Evolutionary conservation across 208 protist genomes (phyloP), one percentile per base, ranked within the genome.

Genomic region (Crithidia sp.): DNA sequence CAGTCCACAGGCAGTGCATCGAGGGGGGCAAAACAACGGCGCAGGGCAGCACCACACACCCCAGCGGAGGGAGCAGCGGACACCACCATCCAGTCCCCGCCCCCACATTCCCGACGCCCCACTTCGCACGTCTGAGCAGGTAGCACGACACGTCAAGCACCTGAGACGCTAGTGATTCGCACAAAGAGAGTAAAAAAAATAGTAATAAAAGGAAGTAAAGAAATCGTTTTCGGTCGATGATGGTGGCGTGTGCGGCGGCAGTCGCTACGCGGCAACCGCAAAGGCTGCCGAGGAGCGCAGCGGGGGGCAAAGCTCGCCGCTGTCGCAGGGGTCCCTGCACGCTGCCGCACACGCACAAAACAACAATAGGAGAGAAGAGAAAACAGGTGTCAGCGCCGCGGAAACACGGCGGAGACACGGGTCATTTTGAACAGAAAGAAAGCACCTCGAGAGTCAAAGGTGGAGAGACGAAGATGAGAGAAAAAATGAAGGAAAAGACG

Each of bases 401-500:
- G 60, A 17, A 13, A 5, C 28, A 28, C 28, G 28, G 37, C 14
- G 12, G 28, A 12, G 60, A 28, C 7, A 52, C 17, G 41, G n/a
- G 41, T 14, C 16, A 49, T 53, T 47, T 16, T 59, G 37, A 59
- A 19, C 56, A 59, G 17, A 61, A 61, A 43, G 19, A 61, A 61
- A 61, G 8, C 40, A 61, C 56, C 28, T 28, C 28, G 28, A 28
- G 28, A 28, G 28, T 28, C 28, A 28, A 28, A 28, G 37, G 56
- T 10, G 16, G 28, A 14, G 16, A 61, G 8, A 17, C 17, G 16
- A 7, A 36, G 37, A 8, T 7, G 56, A 66, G 10, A 28, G 39
- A 57, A 49, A 74, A 74, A 74, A 74, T 13, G 64, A 61, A 19
- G 14, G 13, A 59, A 36, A 19, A 61, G 59, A 43, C 12, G 17